Conservation (phyloP, 2,329 filamentous ascomycete species). For the Trichoderma afroharzianum region DNA sequence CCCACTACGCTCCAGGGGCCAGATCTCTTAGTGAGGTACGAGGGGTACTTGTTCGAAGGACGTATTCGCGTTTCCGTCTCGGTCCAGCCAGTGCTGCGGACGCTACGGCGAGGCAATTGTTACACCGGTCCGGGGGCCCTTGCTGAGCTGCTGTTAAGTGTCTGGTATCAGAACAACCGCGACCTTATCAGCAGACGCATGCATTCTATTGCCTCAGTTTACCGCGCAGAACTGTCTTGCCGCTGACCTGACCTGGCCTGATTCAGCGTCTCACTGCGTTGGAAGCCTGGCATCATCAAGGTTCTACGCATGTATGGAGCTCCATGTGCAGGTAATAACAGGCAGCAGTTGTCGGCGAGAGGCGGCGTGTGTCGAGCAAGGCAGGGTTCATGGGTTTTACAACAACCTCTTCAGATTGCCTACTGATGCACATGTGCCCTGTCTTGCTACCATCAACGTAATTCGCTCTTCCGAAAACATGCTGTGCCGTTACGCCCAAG, state of each 20-base stretch:
- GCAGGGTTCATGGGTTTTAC: slow-evolving; percentile 9
- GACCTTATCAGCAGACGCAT: background rate
- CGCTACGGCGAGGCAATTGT: background rate
- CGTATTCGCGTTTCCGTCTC: background rate
- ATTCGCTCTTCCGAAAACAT: slow-evolving; percentile 18
- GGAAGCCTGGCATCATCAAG: background rate
- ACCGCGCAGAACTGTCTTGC: background rate
- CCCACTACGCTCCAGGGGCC: slow-evolving; percentile 4
- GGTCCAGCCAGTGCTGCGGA: background rate
- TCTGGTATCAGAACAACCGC: background rate
- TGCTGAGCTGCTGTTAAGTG: background rate
- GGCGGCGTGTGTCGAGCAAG: slow-evolving; percentile 3
- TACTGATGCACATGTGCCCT: background rate
- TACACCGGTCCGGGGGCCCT: background rate
- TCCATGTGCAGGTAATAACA: background rate
- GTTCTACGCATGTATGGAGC: background rate
- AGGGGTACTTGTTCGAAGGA: background rate
- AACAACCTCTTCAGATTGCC: slow-evolving; percentile 11
- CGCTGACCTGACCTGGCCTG: background rate
- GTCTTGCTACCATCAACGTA: slow-evolving; percentile 7
- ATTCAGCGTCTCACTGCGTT: slow-evolving; percentile 1
- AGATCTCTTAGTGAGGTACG: background rate
- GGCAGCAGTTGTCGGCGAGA: background rate
- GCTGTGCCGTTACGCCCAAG: background rate
- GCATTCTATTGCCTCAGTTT: background rate